Conservation (phyloP, 2,329 filamentous ascomycete genomes). For the Nakataea oryzae region DNA sequence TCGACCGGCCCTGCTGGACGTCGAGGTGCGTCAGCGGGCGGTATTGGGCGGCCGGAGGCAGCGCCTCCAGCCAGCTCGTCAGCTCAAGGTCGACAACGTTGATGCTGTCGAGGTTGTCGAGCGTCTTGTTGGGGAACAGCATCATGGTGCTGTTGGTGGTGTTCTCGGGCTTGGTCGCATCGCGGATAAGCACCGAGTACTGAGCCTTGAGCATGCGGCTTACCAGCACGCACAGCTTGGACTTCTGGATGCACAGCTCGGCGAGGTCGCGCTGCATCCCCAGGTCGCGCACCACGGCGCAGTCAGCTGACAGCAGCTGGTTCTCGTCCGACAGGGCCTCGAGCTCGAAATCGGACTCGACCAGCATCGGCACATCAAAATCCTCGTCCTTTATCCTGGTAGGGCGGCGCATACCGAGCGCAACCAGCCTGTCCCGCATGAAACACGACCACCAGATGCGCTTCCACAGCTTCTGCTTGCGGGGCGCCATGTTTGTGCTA, state of each 20-base stretch:
- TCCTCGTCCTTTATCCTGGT: conserved; percentile 90
- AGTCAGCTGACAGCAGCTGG: conserved; percentile 57
- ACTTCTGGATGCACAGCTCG: conserved; percentile 83
- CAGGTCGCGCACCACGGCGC: conserved; percentile 59
- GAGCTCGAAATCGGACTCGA: conserved; percentile 75
- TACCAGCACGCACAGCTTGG: conserved; percentile 80
- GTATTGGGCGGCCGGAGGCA: conserved; percentile 65
- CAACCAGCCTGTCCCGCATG: conserved; percentile 87
- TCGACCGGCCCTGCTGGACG: conserved; percentile 48
- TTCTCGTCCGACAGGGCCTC: conserved; percentile 56
- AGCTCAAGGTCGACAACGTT: conserved; percentile 70
- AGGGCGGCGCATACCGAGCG: conserved; percentile 84
- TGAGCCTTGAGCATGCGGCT: conserved; percentile 83
- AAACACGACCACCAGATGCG: conserved; percentile 98
- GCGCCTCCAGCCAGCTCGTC: conserved; percentile 61
- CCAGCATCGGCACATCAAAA: conserved; percentile 87
- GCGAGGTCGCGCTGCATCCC: conserved; percentile 70
- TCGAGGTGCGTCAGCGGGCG: conserved; percentile 42
- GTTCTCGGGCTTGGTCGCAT: conserved; percentile 66
- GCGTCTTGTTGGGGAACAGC: conserved; percentile 79
- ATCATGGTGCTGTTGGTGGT: conserved; percentile 75
- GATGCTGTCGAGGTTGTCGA: conserved; percentile 70
- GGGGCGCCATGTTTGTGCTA: conserved; percentile 62
- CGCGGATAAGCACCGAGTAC: conserved; percentile 82
- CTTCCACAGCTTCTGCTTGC: conserved; percentile 79